A percentile compares a stretch with the other conserved stretches of the same genome.
phyloP scores from a whole-genome alignment of 192 early-diverging fungal species.

The Entomortierella beljakovae region DNA sequence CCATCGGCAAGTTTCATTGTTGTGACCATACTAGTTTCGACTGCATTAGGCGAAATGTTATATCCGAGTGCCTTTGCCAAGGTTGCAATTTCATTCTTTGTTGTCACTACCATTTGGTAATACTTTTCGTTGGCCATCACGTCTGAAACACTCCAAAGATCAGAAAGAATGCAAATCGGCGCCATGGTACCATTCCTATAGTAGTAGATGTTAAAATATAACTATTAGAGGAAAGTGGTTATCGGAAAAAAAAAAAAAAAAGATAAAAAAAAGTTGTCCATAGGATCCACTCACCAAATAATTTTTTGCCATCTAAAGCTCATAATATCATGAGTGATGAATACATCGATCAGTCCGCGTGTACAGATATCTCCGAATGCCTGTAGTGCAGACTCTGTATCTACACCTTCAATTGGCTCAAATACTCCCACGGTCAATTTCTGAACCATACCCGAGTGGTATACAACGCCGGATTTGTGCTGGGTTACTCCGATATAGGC shows the following conservation, averaged over 20 bases:
- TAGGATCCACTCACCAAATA: constrained; percentile 62
- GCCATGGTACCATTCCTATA: constrained; percentile 77
- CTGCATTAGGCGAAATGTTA: constrained; percentile 42
- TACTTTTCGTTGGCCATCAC: constrained; percentile 64
- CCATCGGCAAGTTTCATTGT: constrained; percentile 46
- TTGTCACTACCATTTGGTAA: constrained; percentile 46
- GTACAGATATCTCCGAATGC: constrained; percentile 59
- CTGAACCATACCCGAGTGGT: constrained; percentile 56
- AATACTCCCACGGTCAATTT: constrained; percentile 55
- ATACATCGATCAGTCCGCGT: constrained; percentile 51
- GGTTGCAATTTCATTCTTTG: constrained; percentile 68
- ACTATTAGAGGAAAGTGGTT: not conserved
- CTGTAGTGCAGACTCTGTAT: constrained; percentile 31
- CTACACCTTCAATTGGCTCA: constrained; percentile 32
- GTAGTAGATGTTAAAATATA: not conserved
- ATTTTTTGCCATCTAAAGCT: constrained; percentile 74
- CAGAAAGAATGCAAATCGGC: constrained; percentile 70
- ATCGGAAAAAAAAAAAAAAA: not conserved
- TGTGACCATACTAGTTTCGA: constrained; percentile 51
- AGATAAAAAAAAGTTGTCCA: not conserved
- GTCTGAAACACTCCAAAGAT: constrained; percentile 62
- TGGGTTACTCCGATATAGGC: constrained; percentile 76
- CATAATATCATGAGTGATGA: constrained; percentile 67
- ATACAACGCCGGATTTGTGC: constrained; percentile 60
- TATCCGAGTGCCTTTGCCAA: constrained; percentile 63